Base-by-base conservation (phyloP, 345 rosid species). In the Melaleuca alternifolia region DNA sequence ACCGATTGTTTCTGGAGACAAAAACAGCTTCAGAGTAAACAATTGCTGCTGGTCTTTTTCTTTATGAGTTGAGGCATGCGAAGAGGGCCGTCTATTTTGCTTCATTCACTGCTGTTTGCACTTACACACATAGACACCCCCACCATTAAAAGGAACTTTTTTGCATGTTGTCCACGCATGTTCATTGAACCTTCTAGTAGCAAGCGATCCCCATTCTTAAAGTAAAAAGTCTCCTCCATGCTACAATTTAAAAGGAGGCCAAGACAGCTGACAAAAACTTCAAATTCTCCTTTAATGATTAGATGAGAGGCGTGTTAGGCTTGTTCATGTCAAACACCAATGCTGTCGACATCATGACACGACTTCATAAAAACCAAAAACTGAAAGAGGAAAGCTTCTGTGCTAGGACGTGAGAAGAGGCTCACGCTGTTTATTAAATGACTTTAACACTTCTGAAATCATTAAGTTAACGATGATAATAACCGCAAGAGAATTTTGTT, bases 21-120 rank as follows among this genome's bases (percentile, higher is more conserved):
- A 23, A 9, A 33, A 52, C 10, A 33, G 28, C 15, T 28, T 10
- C 1, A 20, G 50, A 37, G 26, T 48, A 33, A n/a, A 51, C 5
- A 83, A 0, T 3, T 33, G 51, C 77, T 28, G 71, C 56, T 59
- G 28, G 30, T 54, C 51, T 28, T 11, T 54, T 24, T 41, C 62
- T 37, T 56, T 1, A 4, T 3, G 26, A 30, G 41, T 86, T 81
- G 50, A 83, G 84, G 82, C 82, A 75, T 77, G 83, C 24, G 75
- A 89, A 88, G 89, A 85, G 81, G 89, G 85, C 92, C 92, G 92
- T 90, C 76, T 56, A 87, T 86, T 90, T 88, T 92, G 91, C 92
- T 86, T 86, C 86, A 6, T 62, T 88, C 88, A 75, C 87, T 85
- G 30, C 83, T 85, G 61, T 50, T 48, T 54, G 83, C 41, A 21